These are phyloP conservation scores for Domatiomyces catenatus DNA, from an alignment of 2,329 filamentous ascomycete species.

Conservation along the genomic window DNA sequence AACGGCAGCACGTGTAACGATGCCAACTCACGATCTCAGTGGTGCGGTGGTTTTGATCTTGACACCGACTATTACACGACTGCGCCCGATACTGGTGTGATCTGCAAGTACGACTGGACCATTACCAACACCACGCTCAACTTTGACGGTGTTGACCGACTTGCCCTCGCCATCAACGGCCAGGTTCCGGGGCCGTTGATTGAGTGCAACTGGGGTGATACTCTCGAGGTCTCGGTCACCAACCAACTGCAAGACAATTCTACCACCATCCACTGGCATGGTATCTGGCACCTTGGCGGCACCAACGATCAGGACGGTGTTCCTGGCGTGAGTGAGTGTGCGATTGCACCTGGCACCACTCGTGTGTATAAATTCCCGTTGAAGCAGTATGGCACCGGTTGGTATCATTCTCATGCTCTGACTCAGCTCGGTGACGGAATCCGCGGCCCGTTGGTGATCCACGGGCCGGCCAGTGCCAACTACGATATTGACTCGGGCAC, in stretches of 20 bases:
- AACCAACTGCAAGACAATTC: conserved; percentile 42
- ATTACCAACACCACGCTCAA: conserved; percentile 13
- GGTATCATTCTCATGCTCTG: conserved; percentile 46
- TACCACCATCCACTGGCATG: conserved; percentile 49
- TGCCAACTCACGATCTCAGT: conserved; percentile 10
- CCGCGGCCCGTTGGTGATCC: conserved; percentile 16
- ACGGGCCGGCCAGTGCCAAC: conserved; percentile 15
- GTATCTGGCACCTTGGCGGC: conserved; percentile 39
- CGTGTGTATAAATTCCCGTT: conserved; percentile 45
- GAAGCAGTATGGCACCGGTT: conserved; percentile 26
- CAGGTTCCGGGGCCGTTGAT: conserved; percentile 54
- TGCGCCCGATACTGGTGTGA: conserved; percentile 9
- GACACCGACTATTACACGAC: conserved; percentile 8
- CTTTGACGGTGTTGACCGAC: conserved; percentile 23
- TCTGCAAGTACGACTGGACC: conserved; percentile 9
- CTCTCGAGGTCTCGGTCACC: conserved; percentile 37
- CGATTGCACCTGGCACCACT: conserved; percentile 35
- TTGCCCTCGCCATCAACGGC: conserved; percentile 52
- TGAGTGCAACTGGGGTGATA: conserved; percentile 48
- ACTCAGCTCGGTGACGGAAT: conserved; percentile 18
- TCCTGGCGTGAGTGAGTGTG: conserved; percentile 36
- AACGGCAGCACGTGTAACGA: conserved; percentile 6
- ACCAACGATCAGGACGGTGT: conserved; percentile 45
- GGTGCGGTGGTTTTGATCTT: conserved; percentile 9
- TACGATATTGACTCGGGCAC: conserved; percentile 15